Conservation (phyloP, 1,139 yeast species). For the Debaryomyces udenii region DNA sequence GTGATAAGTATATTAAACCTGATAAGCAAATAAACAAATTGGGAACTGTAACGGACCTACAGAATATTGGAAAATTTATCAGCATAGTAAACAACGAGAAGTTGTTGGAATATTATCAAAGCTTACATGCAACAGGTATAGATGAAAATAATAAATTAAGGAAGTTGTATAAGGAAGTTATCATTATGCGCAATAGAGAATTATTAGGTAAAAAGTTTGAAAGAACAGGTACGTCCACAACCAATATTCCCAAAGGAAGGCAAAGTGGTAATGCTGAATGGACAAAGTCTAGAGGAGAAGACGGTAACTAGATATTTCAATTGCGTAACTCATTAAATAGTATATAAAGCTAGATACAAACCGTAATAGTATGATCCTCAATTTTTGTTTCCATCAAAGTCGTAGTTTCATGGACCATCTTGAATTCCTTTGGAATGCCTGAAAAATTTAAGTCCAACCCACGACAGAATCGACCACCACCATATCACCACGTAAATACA, state of each 20-base stretch:
- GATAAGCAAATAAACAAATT: conserved; percentile 56
- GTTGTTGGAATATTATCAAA: conserved; percentile 30
- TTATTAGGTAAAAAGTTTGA: conserved; percentile 8
- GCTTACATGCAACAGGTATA: conserved; percentile 30
- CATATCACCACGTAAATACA: conserved; percentile 63
- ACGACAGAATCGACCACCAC: conserved; percentile 77
- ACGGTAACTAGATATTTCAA: conserved; percentile 41
- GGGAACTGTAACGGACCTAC: conserved; percentile 40
- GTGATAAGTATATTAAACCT: conserved; percentile 62
- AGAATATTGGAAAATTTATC: conserved; percentile 40
- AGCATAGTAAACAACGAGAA: conserved; percentile 37
- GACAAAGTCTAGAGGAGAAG: conserved; percentile 78
- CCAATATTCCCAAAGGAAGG: conserved; percentile 48
- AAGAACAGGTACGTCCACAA: conserved; percentile 12
- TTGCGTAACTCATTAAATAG: conserved; percentile 8
- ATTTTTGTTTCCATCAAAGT: neutral
- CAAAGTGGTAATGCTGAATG: conserved; percentile 79
- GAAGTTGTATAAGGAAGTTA: conserved; percentile 29
- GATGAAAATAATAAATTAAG: conserved; percentile 17
- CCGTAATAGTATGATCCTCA: no score
- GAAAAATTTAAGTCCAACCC: conserved; percentile 79
- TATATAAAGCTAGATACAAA: no score
- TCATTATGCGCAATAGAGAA: conserved; percentile 29
- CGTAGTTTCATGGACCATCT: neutral
- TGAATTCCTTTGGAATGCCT: conserved; percentile 68